Base-by-base conservation (phyloP, 805 yeast genomes). In the Nadsonia fulvescens region DNA sequence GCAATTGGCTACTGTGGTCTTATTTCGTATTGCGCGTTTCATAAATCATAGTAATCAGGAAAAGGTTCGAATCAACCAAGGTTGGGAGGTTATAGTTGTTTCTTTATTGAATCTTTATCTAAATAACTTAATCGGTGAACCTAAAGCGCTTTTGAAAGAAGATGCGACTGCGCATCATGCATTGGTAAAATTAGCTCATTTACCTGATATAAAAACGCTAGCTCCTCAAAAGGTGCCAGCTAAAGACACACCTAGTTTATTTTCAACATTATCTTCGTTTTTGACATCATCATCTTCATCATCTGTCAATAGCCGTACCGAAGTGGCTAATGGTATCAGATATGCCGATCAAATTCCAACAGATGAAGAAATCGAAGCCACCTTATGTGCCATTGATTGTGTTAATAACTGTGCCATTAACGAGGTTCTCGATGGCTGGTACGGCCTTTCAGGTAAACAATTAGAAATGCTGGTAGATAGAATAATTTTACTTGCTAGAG, bases 281-380 rank as follows among this genome's bases (percentile, higher is more conserved):
- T 63, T 89, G 49, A 78, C 89, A 35, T n/a, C n/a, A n/a, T n/a
- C n/a, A n/a, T n/a, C n/a, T n/a, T n/a, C n/a, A n/a, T n/a, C n/a
- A n/a, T n/a, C n/a, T n/a, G n/a, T n/a, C n/a, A n/a, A n/a, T n/a
- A n/a, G n/a, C n/a, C n/a, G n/a, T n/a, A n/a, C n/a, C n/a, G n/a
- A n/a, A n/a, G n/a, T n/a, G n/a, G n/a, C n/a, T n/a, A n/a, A n/a
- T n/a, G 89, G 95, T 11, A 66, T 72, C 31, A 58, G 74, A 1
- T 95, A 82, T 40, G 91, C 79, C 28, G 70, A 77, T 3, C 72
- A 75, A 1, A 96, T 86, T 47, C 99, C 99, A 8, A 66, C 91
- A 2, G 91, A 78, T 30, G 93, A 79, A 42, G 95, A 86, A 38
- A 73, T 89, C 25, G 93, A 82, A 35, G 65, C 78, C 4, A 78